A percentile compares a stretch with the other conserved stretches of the same genome.
Conservation (phyloP, 306 rosid genomes). For the Pachyrhizus erosus region DNA sequence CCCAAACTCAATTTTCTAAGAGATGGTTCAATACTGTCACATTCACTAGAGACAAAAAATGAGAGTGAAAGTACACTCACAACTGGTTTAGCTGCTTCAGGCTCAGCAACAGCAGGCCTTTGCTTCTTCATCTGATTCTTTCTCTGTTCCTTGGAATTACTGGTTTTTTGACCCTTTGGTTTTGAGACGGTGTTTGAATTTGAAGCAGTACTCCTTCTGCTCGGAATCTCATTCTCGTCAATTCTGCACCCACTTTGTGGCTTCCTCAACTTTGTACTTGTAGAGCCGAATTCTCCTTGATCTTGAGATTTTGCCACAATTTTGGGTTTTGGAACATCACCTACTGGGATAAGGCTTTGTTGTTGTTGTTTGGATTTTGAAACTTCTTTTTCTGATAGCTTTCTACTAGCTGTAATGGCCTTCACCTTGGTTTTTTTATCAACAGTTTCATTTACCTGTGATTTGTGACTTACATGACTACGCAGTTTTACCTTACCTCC, state of each 20-base stretch:
- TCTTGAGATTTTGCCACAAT: constrained; percentile 57
- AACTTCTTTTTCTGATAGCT: constrained; percentile 52
- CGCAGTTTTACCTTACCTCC: constrained; percentile 53
- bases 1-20: constrained; percentile 12
- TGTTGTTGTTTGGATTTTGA: constrained; percentile 42
- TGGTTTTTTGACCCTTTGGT: constrained; percentile 39
- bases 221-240: constrained; percentile 45
- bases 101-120: constrained; percentile 47
- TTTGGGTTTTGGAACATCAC: constrained; percentile 48
- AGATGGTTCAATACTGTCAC: not conserved
- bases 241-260: constrained; percentile 52
- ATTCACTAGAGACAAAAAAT: not conserved
- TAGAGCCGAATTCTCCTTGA: constrained; percentile 52
- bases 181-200: constrained; percentile 46
- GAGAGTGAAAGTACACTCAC: constrained; percentile 50
- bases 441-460: constrained; percentile 51
- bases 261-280: constrained; percentile 56
- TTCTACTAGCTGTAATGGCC: constrained; percentile 46
- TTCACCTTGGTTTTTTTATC: constrained; percentile 54
- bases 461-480: constrained; percentile 46
- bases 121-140: constrained; percentile 62
- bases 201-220: constrained; percentile 44
- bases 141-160: constrained; percentile 44
- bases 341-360: not conserved
- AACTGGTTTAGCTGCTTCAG: constrained; percentile 49